These are phyloP conservation scores for Sarcodon aspratus DNA, from an alignment of 768 basidiomycete genomes.

Conservation along the genomic window DNA sequence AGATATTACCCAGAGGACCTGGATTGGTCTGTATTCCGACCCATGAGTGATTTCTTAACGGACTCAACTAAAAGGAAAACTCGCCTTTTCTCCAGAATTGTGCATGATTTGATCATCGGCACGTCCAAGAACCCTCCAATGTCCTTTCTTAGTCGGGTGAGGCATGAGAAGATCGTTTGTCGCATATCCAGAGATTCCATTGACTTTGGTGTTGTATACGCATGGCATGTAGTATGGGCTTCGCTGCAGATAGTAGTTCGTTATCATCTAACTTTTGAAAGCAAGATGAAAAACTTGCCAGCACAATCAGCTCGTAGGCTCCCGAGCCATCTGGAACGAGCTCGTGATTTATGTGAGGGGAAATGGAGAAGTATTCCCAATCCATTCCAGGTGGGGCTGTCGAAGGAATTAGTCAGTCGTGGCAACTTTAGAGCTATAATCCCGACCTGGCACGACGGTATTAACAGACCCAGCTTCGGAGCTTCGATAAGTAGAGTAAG, in stretches of 20 bases:
- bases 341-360: slow-evolving; percentile 5
- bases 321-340: slow-evolving; percentile 11
- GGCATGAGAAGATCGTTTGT: slow-evolving; percentile 28
- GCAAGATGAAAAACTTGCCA: slow-evolving; percentile 5
- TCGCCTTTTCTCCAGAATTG: slow-evolving; percentile 30
- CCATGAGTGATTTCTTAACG: slow-evolving; percentile 8
- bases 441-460: too few species aligned
- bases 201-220: slow-evolving; percentile 20
- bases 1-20: slow-evolving; percentile 16
- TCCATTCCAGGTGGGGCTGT: slow-evolving; percentile 2
- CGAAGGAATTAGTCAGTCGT: too few species aligned
- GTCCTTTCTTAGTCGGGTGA: slow-evolving; percentile 25
- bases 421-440: too few species aligned
- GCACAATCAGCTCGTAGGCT: slow-evolving; percentile 11
- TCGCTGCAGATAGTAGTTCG: neutral
- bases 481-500: too few species aligned
- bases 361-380: slow-evolving; percentile 14
- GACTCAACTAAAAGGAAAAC: neutral
- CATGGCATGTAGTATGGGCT: slow-evolving; percentile 4
- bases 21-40: slow-evolving; percentile 15
- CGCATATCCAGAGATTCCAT: slow-evolving; percentile 21
- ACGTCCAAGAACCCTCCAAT: slow-evolving; percentile 29
- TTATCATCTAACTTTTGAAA: neutral
- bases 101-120: slow-evolving; percentile 34
- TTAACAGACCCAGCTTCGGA: too few species aligned